Base-by-base conservation (phyloP, 2,329 filamentous ascomycete genomes). In the Cordyceps cicadae region DNA sequence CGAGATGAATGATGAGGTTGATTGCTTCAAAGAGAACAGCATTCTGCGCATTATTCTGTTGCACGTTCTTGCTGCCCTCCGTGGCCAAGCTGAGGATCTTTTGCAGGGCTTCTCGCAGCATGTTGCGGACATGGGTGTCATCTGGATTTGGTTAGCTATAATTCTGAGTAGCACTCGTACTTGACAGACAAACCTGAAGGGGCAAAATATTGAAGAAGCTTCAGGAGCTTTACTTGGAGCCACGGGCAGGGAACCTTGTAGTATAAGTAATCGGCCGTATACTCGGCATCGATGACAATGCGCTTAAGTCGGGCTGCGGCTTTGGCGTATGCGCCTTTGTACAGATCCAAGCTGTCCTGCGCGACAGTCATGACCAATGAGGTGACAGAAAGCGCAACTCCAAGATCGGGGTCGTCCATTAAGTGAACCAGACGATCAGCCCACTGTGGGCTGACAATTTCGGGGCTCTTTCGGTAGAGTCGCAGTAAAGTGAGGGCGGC, bases 211-310 rank as follows among this genome's bases (percentile, higher is more conserved):
- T 99, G 94, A 65, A 99, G 80, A 63, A 99, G 76, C 64, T 92
- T 86, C 66, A 99, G 76, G 19, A 99, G 81, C 77, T 99, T 99
- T 69, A 97, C 89, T 75, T 97, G 92, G 62, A 99, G 87, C 94
- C 94, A 99, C 3, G 94, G 94, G 71, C 94, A 99, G 1, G 94
- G 94, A n/a, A 99, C 94, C 70, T 97, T 97, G 80, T 99, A 99
- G 78, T 99, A 99, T 29, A 97, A 84, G 71, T 99, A 99, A 71
- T 97, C 94, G 60, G 86, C 83, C 0, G 90, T 85, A 69, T 90
- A 94, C 67, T 99, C 93, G 64, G 88, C 88, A 67, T 97, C 93
- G 29, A 97, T 87, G 17, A 97, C 81, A 66, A 97, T 89, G 66
- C 90, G 87, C 77, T 96, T 96, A 68, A 99, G 75, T 61, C 92